Conservation (phyloP, 2,329 filamentous ascomycete genomes). For the Fusarium secorum region DNA sequence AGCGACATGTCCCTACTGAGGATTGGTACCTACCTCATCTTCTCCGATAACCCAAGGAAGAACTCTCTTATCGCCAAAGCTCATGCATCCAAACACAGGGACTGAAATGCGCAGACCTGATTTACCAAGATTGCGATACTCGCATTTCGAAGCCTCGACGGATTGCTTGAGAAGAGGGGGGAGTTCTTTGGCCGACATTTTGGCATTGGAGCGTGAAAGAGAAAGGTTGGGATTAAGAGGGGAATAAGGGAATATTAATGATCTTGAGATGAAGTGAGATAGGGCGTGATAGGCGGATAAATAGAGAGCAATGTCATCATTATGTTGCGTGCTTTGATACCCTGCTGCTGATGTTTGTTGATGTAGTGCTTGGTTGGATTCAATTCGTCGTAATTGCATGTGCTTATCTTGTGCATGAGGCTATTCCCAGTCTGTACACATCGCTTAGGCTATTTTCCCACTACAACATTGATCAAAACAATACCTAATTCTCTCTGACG, state of each 20-base stretch:
- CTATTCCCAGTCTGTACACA: background rate
- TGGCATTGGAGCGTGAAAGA: background rate
- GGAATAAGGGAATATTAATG: background rate
- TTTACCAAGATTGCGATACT: conserved; percentile 25
- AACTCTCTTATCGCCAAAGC: conserved; percentile 17
- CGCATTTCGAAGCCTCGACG: conserved; percentile 21
- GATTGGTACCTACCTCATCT: background rate
- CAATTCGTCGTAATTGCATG: background rate
- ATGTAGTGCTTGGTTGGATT: background rate
- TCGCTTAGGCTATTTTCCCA: background rate
- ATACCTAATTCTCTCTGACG: background rate
- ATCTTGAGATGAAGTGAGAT: background rate
- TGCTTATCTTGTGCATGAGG: background rate
- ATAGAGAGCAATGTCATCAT: conserved; percentile 8
- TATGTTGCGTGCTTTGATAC: background rate
- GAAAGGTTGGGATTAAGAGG: background rate
- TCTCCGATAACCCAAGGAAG: conserved; percentile 29
- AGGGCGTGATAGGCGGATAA: conserved; percentile 6
- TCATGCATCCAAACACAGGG: conserved; percentile 26
- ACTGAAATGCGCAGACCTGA: conserved; percentile 20
- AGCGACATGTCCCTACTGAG: rapidly evolving
- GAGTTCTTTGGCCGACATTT: conserved; percentile 11
- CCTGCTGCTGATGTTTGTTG: conserved; percentile 2
- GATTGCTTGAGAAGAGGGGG: conserved; percentile 22
- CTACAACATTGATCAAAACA: too few species aligned